Base-by-base conservation (phyloP, 768 basidiomycete genomes). In the Neoboletus brunneissimus region DNA sequence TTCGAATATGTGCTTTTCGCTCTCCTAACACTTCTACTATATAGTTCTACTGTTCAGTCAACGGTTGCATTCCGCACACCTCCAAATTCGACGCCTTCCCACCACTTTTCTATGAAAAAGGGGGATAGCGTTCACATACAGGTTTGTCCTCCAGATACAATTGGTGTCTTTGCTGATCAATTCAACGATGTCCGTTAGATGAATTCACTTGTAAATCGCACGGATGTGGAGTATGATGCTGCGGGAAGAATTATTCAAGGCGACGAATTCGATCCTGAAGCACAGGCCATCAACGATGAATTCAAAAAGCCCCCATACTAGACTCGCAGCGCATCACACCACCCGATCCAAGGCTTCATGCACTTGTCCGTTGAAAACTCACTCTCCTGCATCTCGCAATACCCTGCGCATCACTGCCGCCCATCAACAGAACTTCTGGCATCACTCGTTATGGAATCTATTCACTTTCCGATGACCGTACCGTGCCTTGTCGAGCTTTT, bases 81-180 rank as follows among this genome's bases (percentile, higher is more conserved):
- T 59, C 70, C 64, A 53, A 70, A 69, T 35, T 52, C 66, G 40
- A 60, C 53, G 48, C 58, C 65, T 52, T 65, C 51, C 64, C 64
- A 55, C 58, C 67, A 62, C 53, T 64, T 58, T 37, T 61, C 66
- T 27, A 58, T 75, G 59, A 79, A 74, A 67, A 67, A 77, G 53
- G 64, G 75, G 25, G 77, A 82, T 55, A 80, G 81, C 25, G 78
- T 86, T 34, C 85, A 87, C 60, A 81, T 88, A 53, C 85, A 84
- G 74, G 85, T 84, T 50, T 51, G 64, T 58, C 47, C 37, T 43
- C 48, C 27, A 2, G 43, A 25, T 47, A 13, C 29, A 31, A 4
- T 50, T 3, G 31, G 44, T 37, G 8, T 29, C 9, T 11, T 9
- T 35, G 44, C 27, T 59, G 23, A 51, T 48, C 4, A 12, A 53